Evolutionary conservation across 179 eudicot genomes (phyloP), one percentile per base, ranked within the genome.

Genomic region (Corrigiola litoralis): DNA sequence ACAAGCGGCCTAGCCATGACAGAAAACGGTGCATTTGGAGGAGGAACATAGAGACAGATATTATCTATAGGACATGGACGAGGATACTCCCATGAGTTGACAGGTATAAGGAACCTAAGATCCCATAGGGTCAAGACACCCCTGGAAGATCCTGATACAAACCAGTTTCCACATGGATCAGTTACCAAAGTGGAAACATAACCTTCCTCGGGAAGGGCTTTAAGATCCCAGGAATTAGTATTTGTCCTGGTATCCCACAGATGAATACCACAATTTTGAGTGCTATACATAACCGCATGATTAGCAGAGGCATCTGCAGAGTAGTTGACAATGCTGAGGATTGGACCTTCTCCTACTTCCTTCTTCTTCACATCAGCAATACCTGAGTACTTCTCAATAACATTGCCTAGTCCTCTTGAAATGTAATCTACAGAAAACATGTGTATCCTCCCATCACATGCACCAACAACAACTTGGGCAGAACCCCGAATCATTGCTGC

Each of bases 41-140:
- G 88, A 67, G 95, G 96, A 70, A 88, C 82, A 77, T 86, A 88
- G 66, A 88, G 97, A 71, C 96, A 86, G 84, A 94, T 83, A 62
- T 77, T 87, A 65, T 91, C 97, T 34, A 94, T 82, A 6, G 91
- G 88, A 69, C 97, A 87, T 44, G 84, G 82, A 75, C 75, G 70
- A 58, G 97, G 84, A 81, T 84, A 88, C 62, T 83, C 89, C 97
- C 97, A 94, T 13, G 92, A 77, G 74, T 94, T 84, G 32, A 94
- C 97, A 14, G 97, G 99, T 63, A 94, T 72, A 65, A 86, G 84
- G 58, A 94, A 94, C 75, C 99, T 81, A 63, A 90, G 78, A 82
- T 94, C 99, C 99, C 99, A 94, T 48, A 94, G 82, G 59, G 97
- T 94, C 78, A 94, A 80, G 63, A 88, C 85, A 47, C 99, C 97